Evolutionary conservation across 2,329 filamentous ascomycete species (phyloP), one percentile per base, ranked within the genome.

Genomic region (Diplodia scrobiculata): DNA sequence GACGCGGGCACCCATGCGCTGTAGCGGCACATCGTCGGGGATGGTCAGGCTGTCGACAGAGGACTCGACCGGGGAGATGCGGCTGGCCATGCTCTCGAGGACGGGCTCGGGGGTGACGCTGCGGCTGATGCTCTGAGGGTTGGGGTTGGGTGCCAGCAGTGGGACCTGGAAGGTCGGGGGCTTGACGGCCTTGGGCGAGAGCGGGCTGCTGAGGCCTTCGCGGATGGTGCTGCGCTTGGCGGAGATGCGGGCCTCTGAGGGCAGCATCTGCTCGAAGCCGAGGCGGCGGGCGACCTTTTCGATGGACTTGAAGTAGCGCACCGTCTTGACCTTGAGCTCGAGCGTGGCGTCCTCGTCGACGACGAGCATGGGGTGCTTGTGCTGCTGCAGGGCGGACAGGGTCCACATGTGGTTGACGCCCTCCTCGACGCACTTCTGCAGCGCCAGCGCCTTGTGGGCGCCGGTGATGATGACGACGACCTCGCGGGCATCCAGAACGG

Each of bases 401-500:
- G 91, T 94, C 91, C 91, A 96, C 90, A 94, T 94, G 79, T 95
- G 91, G 76, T 92, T 94, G 68, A 96, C 86, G 34, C 89, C 89
- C 66, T 89, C 88, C 77, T 96, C 91, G 69, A 96, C 86, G 71
- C 90, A 92, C 72, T 87, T 89, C 76, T 93, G 89, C 69, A 96
- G 79, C 32, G 91, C 91, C 38, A 90, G 81, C 0, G 91, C 87
- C 78, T 96, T 96, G 81, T 91, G 90, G 51, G 90, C 87, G 25
- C 91, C 91, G 0, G 91, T 86, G 69, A 92, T 91, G 71, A 96
- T 91, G 71, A 92, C 88, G 32, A 95, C 87, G 10, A 96, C 90
- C 78, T 95, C 91, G 64, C 89, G 82, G 2, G 91, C 88, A 75
- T 94, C 91, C 70, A 95, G 83, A 47, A 95, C 88, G 1, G 91